Evolutionary conservation across 306 rosid genomes (phyloP), one percentile per base, ranked within the genome.

Genomic region (Fragaria ananassa): DNA sequence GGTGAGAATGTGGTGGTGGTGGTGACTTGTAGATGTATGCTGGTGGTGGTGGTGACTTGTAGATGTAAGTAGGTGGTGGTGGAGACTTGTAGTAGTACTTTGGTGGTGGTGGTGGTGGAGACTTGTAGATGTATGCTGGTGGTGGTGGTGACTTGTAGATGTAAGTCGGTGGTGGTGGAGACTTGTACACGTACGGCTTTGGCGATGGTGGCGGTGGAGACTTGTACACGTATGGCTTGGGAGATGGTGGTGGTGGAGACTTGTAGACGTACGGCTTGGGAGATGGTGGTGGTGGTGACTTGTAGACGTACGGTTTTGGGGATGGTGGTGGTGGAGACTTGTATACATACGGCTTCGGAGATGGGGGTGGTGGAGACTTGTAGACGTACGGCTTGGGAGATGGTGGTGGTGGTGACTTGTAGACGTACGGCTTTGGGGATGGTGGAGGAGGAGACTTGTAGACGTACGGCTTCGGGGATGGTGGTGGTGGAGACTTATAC

Each of bases 141-240:
- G n/a, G n/a, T n/a, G n/a, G n/a, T n/a, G n/a, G n/a, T n/a, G n/a
- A n/a, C n/a, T n/a, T n/a, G n/a, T n/a, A n/a, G n/a, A n/a, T n/a
- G n/a, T n/a, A n/a, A n/a, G n/a, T n/a, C n/a, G n/a, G 78, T 23
- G 81, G 83, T 1, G 57, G 72, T 0, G 58, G 76, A 10, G 76
- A 68, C 5, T 72, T 73, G 76, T 73, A 73, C 0, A 14, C 3
- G 51, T 72, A 72, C 0, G 72, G 64, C 10, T 13, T 13, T 0
- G 74, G 65, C 0, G 31, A 44, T 0, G 93, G 93, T 1, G 93
- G 93, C 0, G 93, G 93, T 0, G 93, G 92, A 0, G 86, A 80
- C 0, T 78, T 68, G 25, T 88, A 88, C 0, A 63, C 14, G 8
- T 88, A 88, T 0, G 34, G 60, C 4, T 53, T 0, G 0, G 75